Base-by-base conservation (phyloP, 345 rosid genomes). In the Erucastrum elatum region DNA sequence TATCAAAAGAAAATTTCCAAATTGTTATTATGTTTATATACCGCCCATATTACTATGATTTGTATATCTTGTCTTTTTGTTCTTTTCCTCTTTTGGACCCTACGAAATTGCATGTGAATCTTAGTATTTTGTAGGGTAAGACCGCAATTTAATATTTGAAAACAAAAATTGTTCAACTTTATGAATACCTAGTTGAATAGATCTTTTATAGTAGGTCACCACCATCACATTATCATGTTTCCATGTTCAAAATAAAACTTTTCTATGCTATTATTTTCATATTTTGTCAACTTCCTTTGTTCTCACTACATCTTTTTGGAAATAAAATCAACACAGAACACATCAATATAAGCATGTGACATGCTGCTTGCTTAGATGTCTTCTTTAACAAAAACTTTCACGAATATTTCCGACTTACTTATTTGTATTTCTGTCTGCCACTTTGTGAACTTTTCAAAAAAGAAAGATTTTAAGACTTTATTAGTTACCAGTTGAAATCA, bases 81-180 rank as follows among this genome's bases (percentile, higher is more conserved):
- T 70, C 37, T 29, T 46, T 60, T 21, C 13, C 53, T n/a, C 56
- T 51, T 70, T 68, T 51, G 44, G 31, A 33, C 64, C 64, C 69
- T 56, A 70, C 65, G 39, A 37, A 64, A 70, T 60, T 61, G 39
- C 69, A 61, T 35, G 56, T 51, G 33, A 51, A 70, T 70, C 56
- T 67, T 69, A 69, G 56, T 70, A 62, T 62, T 63, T 76, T 10
- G 71, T 76, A 68, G 35, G 72, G 74, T 60, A 30, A 67, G 71
- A 65, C 39, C 7, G 15, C 49, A 13, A 13, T 53, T 13, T 37
- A 53, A 65, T 75, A 17, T 25, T 33, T 33, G 29, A 33, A 35
- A 64, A 35, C 41, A 16, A 15, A 15, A 15, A 7, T 13, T 60
- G 34, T 60, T 15, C 10, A 64, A 64, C 67, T 64, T 64, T 64